Conservation (phyloP, 2,329 filamentous ascomycete species). For the Daldinia sp. region DNA sequence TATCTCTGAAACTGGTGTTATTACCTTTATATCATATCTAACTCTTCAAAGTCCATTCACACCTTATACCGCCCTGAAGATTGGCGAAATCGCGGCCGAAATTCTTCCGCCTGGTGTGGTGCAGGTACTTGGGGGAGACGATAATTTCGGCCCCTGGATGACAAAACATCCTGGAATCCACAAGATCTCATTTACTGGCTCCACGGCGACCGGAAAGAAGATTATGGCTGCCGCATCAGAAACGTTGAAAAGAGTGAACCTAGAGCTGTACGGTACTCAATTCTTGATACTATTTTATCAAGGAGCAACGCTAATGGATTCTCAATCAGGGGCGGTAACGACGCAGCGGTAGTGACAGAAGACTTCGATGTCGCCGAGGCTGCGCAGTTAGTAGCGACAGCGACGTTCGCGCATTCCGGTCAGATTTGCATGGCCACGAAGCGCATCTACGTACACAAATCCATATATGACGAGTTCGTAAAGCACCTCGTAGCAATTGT, state of each 20-base stretch:
- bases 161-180: constrained; percentile 69
- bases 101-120: constrained; percentile 74
- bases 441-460: constrained; percentile 67
- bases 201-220: constrained; percentile 69
- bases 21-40: not conserved
- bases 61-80: constrained; percentile 61
- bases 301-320: not conserved
- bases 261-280: constrained; percentile 60
- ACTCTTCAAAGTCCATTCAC: constrained; percentile 58
- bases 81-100: constrained; percentile 68
- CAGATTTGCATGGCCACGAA: constrained; percentile 66
- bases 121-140: constrained; percentile 70
- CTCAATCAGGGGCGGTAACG: not conserved
- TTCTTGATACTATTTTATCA: too few relatives aligned
- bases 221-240: constrained; percentile 68
- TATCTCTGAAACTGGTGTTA: not conserved
- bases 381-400: not conserved
- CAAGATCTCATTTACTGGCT: constrained; percentile 75
- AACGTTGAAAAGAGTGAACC: constrained; percentile 70
- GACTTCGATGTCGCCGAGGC: not conserved
- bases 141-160: constrained; percentile 69
- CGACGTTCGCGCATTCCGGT: constrained; percentile 58
- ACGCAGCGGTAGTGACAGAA: not conserved
- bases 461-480: not conserved
- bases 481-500: not conserved